Conservation (phyloP, 768 basidiomycete genomes). For the Psilocybe subaeruginosa region DNA sequence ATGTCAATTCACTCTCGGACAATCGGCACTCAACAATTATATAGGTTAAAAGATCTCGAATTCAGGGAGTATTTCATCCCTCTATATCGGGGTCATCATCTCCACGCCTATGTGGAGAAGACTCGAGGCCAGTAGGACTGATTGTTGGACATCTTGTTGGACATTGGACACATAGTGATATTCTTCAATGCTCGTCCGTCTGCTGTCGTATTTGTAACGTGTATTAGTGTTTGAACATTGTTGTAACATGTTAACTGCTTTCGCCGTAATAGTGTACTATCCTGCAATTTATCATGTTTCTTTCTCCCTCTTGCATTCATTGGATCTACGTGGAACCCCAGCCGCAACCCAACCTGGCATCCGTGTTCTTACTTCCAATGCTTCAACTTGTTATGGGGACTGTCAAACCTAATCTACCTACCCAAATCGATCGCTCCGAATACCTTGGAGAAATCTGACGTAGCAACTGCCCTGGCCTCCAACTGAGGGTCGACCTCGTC, state of each 20-base stretch:
- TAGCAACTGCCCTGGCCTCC: no score
- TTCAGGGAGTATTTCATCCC: slow-evolving; percentile 16
- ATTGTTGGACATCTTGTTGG: not conserved
- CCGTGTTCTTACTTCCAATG: no score
- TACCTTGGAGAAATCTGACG: no score
- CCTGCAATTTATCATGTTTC: not conserved
- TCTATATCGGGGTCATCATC: slow-evolving; percentile 14
- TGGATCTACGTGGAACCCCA: no score
- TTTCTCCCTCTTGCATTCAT: no score
- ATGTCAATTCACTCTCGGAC: not conserved
- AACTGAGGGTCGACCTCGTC: no score
- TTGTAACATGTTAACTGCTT: not conserved
- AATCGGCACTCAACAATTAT: not conserved
- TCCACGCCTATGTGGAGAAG: slow-evolving; percentile 13
- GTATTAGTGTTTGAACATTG: not conserved
- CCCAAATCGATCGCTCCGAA: no score
- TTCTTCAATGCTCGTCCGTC: not conserved
- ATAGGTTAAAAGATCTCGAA: slow-evolving; percentile 8
- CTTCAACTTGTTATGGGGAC: no score
- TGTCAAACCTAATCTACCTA: no score
- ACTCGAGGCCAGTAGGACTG: not conserved
- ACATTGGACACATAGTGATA: not conserved
- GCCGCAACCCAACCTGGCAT: no score
- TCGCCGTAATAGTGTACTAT: not conserved
- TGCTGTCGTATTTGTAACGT: not conserved